Conservation (phyloP, 371 early-diverging fungal species). For the Apophysomyces ossiformis region DNA sequence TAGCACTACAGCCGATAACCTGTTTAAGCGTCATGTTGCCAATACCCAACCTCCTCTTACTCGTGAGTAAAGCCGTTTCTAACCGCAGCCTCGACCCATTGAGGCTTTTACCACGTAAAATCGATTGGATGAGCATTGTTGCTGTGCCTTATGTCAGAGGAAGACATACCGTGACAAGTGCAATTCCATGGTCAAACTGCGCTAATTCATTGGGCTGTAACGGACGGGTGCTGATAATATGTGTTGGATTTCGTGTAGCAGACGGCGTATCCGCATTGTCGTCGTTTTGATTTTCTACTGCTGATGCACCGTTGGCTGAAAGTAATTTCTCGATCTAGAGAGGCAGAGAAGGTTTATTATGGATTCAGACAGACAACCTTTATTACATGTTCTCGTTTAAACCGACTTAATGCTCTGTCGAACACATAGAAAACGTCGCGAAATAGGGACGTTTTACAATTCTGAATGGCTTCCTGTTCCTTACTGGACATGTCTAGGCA, state of each 20-base stretch:
- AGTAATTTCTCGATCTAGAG: background rate
- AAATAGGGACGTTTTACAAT: background rate
- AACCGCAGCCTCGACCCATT: conserved; percentile 27
- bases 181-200: background rate
- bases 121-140: background rate
- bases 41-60: conserved; percentile 27
- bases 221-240: background rate
- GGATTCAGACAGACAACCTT: background rate
- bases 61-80: conserved; percentile 38
- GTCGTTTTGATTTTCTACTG: background rate
- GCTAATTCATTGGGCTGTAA: background rate
- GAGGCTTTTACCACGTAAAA: conserved; percentile 17
- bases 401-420: background rate
- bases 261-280: background rate
- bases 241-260: background rate
- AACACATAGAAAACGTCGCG: background rate
- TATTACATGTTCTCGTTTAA: conserved; percentile 6
- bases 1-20: conserved; percentile 31
- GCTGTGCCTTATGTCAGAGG: background rate
- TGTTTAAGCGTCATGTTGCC: background rate
- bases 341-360: background rate
- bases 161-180: background rate
- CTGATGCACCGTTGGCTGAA: background rate
- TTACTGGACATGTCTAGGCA: background rate
- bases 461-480: background rate